phyloP scores from a whole-genome alignment of 495 filamentous ascomycete species.

The Thozetella sp. region DNA sequence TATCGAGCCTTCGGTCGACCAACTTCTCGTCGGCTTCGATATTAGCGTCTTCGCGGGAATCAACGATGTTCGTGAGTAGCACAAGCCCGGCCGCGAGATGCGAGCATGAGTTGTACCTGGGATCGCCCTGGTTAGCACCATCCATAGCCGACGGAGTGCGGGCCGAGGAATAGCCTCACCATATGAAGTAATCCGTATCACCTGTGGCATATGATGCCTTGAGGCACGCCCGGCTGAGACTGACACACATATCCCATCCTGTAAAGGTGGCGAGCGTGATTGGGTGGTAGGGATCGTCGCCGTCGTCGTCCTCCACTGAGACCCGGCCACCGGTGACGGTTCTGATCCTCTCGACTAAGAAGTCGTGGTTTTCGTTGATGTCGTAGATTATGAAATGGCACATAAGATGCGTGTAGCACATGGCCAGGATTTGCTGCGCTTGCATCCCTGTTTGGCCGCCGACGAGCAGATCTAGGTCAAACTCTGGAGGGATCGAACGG shows the following conservation, averaged over 20 bases:
- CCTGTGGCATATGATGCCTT: not conserved
- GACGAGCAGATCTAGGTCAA: not conserved
- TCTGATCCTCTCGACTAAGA: too few species aligned
- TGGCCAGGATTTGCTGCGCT: not conserved
- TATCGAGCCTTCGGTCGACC: not conserved
- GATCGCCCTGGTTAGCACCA: too few species aligned
- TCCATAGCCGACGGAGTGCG: too few species aligned
- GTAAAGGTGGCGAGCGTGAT: not conserved
- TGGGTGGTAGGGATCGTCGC: not conserved
- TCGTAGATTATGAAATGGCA: not conserved
- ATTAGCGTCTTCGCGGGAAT: not conserved
- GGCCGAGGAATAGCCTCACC: too few species aligned
- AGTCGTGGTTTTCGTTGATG: not conserved
- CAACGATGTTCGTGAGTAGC: not conserved
- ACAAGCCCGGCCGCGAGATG: not conserved
- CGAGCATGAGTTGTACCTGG: not conserved
- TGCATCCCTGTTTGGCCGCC: not conserved
- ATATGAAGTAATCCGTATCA: not conserved
- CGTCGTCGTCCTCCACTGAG: not conserved
- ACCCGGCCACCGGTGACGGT: too few species aligned
- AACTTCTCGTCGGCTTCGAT: not conserved
- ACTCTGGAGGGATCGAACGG: not conserved
- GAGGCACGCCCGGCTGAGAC: not conserved
- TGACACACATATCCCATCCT: not conserved
- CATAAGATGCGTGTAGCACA: not conserved